These are phyloP conservation scores for Inosperma sp. DNA, from an alignment of 768 basidiomycete genomes.

Conservation along the genomic window DNA sequence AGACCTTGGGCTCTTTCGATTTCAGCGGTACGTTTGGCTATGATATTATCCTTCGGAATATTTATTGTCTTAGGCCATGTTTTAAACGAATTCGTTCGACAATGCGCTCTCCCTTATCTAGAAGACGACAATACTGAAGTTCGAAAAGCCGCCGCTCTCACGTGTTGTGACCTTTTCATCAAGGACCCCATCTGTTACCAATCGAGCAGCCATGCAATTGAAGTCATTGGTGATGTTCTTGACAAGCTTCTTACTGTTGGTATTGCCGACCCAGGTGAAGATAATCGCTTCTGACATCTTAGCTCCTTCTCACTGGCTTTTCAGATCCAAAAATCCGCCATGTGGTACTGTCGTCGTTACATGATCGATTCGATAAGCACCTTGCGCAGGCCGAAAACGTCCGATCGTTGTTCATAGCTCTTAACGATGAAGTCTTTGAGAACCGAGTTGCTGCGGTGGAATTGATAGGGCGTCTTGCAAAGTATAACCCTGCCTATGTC, in stretches of 20 bases:
- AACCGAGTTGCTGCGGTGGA: constrained; percentile 88
- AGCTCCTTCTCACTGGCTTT: constrained; percentile 2
- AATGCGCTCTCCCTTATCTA: constrained; percentile 85
- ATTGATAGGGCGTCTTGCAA: constrained; percentile 89
- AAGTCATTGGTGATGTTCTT: constrained; percentile 96
- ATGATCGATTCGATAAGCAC: constrained; percentile 94
- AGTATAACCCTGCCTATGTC: constrained; percentile 96
- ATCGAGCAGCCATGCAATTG: constrained; percentile 92
- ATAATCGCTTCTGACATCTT: constrained; percentile 6
- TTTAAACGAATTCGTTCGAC: constrained; percentile 93
- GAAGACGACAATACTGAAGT: constrained; percentile 90
- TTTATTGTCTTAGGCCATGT: constrained; percentile 63
- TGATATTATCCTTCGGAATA: background rate
- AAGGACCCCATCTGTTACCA: constrained; percentile 95
- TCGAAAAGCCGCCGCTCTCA: constrained; percentile 82
- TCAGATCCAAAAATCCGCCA: constrained; percentile 77
- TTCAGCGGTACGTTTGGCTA: constrained; percentile 63
- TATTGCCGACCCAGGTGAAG: constrained; percentile 88
- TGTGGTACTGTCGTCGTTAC: constrained; percentile 80
- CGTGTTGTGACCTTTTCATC: constrained; percentile 88
- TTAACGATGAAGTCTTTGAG: constrained; percentile 95
- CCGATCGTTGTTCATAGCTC: constrained; percentile 92
- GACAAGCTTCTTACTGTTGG: constrained; percentile 94
- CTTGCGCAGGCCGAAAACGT: constrained; percentile 98
- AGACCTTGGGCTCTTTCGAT: constrained; percentile 86